Percentiles rank a stretch among this genome's conserved stretches.
These are phyloP conservation scores for Rhynchospora breviuscula DNA, from an alignment of 176 grass and related monocot genomes.

Conservation along the genomic window DNA sequence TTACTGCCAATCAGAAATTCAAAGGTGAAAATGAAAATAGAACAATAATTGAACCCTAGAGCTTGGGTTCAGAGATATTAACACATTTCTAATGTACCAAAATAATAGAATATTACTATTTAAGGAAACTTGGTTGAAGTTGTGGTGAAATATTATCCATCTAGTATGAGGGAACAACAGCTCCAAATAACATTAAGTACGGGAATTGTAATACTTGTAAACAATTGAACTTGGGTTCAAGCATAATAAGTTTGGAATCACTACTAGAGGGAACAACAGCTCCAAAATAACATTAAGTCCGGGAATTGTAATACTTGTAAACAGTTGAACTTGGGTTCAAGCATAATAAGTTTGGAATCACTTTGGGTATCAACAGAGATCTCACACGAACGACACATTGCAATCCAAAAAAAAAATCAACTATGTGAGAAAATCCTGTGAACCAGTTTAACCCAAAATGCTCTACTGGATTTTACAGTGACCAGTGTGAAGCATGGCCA, in stretches of 20 bases:
- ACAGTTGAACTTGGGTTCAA: neutral
- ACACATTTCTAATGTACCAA: no score
- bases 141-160: neutral
- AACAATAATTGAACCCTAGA: neutral
- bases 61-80: no score
- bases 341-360: neutral
- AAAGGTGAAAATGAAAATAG: neutral
- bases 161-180: neutral
- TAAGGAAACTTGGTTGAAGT: neutral
- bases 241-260: neutral
- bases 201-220: neutral
- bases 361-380: neutral
- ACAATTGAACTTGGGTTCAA: neutral
- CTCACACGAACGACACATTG: neutral
- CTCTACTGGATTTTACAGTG: conserved; percentile 33
- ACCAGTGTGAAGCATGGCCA: conserved; percentile 55
- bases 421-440: conserved; percentile 5
- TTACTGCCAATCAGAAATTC: neutral
- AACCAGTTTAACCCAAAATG: conserved; percentile 21
- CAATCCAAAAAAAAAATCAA: neutral
- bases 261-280: neutral
- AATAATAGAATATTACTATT: neutral
- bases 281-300: neutral
- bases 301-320: neutral
- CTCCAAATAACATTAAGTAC: neutral